phyloP scores from a whole-genome alignment of 768 basidiomycete genomes.

The Pulveroboletus sp. region DNA sequence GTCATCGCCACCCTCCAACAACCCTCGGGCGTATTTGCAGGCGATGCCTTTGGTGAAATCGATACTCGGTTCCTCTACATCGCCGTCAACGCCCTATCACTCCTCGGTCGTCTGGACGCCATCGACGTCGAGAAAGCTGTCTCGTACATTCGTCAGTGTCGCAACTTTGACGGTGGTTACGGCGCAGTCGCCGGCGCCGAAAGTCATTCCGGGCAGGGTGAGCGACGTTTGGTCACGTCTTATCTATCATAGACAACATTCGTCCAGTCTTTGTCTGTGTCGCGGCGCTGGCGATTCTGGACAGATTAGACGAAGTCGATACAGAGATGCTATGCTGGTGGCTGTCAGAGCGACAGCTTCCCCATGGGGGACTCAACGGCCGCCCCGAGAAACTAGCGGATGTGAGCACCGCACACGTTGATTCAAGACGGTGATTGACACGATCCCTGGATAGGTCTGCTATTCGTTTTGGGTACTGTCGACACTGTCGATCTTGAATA shows the following conservation, averaged over 20 bases:
- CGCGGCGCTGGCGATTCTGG: constrained; percentile 84
- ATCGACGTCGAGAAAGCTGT: constrained; percentile 70
- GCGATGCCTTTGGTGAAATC: constrained; percentile 87
- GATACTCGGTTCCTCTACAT: constrained; percentile 92
- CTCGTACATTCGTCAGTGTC: constrained; percentile 70
- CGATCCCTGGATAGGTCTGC: constrained; percentile 50
- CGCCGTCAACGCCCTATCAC: constrained; percentile 77
- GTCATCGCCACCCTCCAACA: constrained; percentile 85
- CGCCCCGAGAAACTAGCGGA: constrained; percentile 98
- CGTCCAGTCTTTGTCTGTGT: constrained; percentile 82
- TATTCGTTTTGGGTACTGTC: constrained; percentile 98
- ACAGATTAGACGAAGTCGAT: constrained; percentile 78
- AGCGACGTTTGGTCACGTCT: neutral
- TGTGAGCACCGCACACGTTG: constrained; percentile 45
- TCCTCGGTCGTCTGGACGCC: constrained; percentile 71
- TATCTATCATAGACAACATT: neutral
- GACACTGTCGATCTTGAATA: constrained; percentile 77
- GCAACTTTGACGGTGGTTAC: constrained; percentile 96
- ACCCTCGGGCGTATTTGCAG: constrained; percentile 84
- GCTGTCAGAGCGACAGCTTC: constrained; percentile 90
- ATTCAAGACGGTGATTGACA: neutral
- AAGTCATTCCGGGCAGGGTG: constrained; percentile 91
- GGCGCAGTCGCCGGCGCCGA: constrained; percentile 84
- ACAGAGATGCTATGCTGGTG: constrained; percentile 84
- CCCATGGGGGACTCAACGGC: constrained; percentile 92